These are phyloP conservation scores for Galerina marginata DNA, from an alignment of 768 basidiomycete species.

Conservation along the genomic window DNA sequence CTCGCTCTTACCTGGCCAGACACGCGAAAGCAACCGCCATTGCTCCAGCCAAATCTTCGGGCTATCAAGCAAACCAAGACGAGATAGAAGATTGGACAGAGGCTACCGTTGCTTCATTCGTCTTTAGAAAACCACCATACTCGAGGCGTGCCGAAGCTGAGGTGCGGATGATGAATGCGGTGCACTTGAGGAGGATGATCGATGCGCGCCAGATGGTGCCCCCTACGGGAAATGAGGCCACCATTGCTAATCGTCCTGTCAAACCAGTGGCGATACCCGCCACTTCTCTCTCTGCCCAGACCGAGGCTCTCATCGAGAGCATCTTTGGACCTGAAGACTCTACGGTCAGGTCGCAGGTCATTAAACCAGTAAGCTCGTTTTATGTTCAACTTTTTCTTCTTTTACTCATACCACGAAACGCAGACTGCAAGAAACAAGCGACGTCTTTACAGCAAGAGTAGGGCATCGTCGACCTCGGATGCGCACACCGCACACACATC, in stretches of 20 bases:
- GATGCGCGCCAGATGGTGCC: background rate
- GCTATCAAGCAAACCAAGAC: constrained; percentile 12
- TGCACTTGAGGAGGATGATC: background rate
- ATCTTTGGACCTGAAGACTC: background rate
- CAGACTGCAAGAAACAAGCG: background rate
- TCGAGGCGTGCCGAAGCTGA: background rate
- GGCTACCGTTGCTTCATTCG: constrained; percentile 13
- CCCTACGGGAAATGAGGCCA: background rate
- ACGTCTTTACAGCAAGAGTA: background rate
- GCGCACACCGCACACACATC: too few relatives aligned
- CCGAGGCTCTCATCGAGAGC: background rate
- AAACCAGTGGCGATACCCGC: background rate
- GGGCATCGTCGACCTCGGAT: background rate
- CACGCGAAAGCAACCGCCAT: background rate
- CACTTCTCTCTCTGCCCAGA: background rate
- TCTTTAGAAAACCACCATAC: constrained; percentile 7
- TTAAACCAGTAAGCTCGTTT: background rate
- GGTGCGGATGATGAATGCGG: background rate
- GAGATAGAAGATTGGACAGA: constrained; percentile 21
- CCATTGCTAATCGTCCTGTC: background rate
- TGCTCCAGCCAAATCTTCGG: background rate
- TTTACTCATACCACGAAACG: too few relatives aligned
- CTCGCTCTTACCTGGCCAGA: background rate
- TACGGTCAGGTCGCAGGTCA: background rate
- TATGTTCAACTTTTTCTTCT: background rate